Conservation (phyloP, 2,329 filamentous ascomycete species). For the Pezicula radicicola region DNA sequence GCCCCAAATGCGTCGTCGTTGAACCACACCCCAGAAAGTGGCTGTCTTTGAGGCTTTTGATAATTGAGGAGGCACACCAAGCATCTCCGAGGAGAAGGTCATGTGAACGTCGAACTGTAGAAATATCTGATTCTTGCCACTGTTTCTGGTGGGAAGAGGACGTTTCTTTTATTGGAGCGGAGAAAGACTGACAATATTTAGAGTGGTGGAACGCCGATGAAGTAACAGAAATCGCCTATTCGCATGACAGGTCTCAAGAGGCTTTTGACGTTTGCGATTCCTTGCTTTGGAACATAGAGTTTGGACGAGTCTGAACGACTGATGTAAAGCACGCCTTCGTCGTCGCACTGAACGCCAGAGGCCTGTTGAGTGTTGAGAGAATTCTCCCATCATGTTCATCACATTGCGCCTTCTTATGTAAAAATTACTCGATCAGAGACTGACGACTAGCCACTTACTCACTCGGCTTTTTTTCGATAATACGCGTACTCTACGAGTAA, state of each 20-base stretch:
- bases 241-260: neutral
- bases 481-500: no score
- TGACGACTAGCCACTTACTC: no score
- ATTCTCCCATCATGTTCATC: neutral
- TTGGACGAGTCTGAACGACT: neutral
- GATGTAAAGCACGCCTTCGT: neutral
- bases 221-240: neutral
- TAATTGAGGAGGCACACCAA: neutral
- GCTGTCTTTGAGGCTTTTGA: neutral
- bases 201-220: neutral
- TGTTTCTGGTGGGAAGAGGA: neutral
- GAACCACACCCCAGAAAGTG: neutral
- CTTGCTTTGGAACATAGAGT: neutral
- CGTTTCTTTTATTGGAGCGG: neutral
- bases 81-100: neutral
- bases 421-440: neutral
- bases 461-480: no score
- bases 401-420: neutral
- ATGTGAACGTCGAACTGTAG: no score
- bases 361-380: neutral
- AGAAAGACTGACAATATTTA: neutral
- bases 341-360: neutral
- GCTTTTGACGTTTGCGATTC: neutral
- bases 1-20: no score
- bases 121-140: neutral